These are phyloP conservation scores for Sindora glabra DNA, from an alignment of 306 rosid genomes.

Conservation along the genomic window DNA sequence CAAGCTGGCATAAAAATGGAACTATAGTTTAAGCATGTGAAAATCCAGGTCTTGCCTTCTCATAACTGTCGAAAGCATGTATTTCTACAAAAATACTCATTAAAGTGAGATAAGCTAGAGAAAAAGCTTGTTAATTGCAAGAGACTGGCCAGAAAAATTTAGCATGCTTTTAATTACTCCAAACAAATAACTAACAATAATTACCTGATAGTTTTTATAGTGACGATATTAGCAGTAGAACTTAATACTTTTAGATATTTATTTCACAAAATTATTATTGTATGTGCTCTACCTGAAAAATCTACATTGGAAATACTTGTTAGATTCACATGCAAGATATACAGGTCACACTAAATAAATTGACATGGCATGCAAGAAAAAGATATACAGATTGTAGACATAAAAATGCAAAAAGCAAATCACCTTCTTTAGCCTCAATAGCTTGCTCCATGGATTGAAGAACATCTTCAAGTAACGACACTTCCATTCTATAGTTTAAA, in stretches of 20 bases:
- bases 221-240: neutral
- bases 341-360: neutral
- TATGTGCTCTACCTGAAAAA: neutral
- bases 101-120: neutral
- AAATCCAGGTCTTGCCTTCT: slow-evolving; percentile 86
- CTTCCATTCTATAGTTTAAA: slow-evolving; percentile 76
- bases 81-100: slow-evolving; percentile 33
- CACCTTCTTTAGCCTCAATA: slow-evolving; percentile 67
- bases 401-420: neutral
- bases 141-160: too few species aligned
- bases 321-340: neutral
- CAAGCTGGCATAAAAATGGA: slow-evolving; percentile 92
- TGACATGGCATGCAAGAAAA: neutral
- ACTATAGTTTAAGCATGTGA: slow-evolving; percentile 94
- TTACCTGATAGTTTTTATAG: neutral
- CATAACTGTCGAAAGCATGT: slow-evolving; percentile 59
- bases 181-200: neutral
- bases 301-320: too few species aligned
- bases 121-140: neutral
- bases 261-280: neutral
- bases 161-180: too few species aligned
- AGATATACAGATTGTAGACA: neutral
- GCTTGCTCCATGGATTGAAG: slow-evolving; percentile 74
- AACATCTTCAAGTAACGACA: slow-evolving; percentile 73
- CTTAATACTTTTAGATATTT: neutral